Evolutionary conservation across 805 yeast genomes (phyloP), one percentile per base, ranked within the genome.

Genomic region (Grigorovia transvaalensis): DNA sequence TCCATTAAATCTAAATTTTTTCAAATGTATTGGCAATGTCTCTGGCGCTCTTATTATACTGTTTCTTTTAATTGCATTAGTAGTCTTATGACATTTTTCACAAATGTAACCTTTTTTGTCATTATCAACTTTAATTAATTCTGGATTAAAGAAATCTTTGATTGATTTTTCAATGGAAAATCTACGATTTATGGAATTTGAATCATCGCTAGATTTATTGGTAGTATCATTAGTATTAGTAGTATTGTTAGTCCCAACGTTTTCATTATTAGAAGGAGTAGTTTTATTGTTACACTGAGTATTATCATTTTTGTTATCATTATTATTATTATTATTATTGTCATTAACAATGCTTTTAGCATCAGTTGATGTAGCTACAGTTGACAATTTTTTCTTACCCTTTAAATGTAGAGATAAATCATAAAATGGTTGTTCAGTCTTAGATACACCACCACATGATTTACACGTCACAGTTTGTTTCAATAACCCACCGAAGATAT

Each of bases 371-470:
- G 27, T 23, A 23, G 27, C 27, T 3, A 23, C 27, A 3, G 27
- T 23, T 27, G 44, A 27, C 6, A 44, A 12, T 23, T 71, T 80
- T 57, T 72, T 79, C 56, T 68, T 69, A 48, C 75, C 74, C 48
- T 79, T 80, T 56, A 93, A 74, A 48, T 93, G 90, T 48, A 93
- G 75, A 8, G 96, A 85, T 52, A 93, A 73, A 70, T 93, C 99
- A 65, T 90, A 90, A 62, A 93, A 86, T 62, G 93, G 96, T 69
- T 93, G 99, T 57, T 83, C 81, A 7, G 99, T 93, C 49, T 80
- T 81, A 13, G 95, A 85, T 19, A 86, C 80, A 59, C 85, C 80
- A n/a, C 83, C 80, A 71, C 99, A 93, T 50, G 73, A 77, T 56
- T 78, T 77, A 71, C 99, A 93, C 0, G 86, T 82, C 18, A 93